Evolutionary conservation across 2,329 filamentous ascomycete species (phyloP).

Genomic region (Tolypocladium amazonense): DNA sequence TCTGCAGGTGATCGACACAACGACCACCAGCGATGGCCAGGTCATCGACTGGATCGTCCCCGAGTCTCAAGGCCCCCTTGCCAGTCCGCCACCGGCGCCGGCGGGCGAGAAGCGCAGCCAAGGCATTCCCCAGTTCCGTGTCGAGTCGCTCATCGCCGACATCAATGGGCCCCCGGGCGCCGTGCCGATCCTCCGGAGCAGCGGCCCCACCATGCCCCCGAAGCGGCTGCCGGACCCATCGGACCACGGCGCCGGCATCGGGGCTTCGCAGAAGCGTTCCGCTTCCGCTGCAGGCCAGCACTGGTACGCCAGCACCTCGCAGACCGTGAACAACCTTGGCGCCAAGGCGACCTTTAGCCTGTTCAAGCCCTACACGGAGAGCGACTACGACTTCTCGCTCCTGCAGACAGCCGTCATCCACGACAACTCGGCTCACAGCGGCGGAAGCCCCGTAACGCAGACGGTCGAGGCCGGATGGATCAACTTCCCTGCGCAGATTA

Average conservation of each 20-base stretch:
- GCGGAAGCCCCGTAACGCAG: conserved; percentile 5
- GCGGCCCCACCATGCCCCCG: conserved; percentile 1
- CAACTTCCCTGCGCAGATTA: conserved; percentile 6
- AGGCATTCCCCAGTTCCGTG: not conserved
- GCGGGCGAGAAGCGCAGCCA: not conserved
- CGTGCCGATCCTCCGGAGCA: conserved; percentile 8
- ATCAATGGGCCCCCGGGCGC: conserved; percentile 7
- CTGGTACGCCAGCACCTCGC: conserved; percentile 9
- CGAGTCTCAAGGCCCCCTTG: conserved; percentile 7
- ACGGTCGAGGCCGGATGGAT: conserved; percentile 12
- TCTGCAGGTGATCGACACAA: conserved; percentile 7
- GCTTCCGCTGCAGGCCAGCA: conserved; percentile 7
- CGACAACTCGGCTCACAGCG: conserved; percentile 3
- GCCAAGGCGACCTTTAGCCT: conserved; percentile 7
- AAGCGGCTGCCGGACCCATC: conserved; percentile 5
- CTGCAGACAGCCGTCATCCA: conserved; percentile 10
- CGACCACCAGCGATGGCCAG: conserved; percentile 4
- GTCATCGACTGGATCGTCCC: conserved; percentile 10
- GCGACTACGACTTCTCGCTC: conserved; percentile 9
- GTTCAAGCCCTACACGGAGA: conserved; percentile 7
- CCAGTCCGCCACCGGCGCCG: conserved; percentile 2
- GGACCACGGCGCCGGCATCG: not conserved
- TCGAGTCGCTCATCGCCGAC: not conserved
- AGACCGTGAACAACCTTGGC: conserved; percentile 5
- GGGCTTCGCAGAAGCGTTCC: not conserved